A percentile compares a stretch with the other conserved stretches of the same genome.
Conservation (phyloP, 306 rosid genomes). For the Cucurbita argyrosperma region DNA sequence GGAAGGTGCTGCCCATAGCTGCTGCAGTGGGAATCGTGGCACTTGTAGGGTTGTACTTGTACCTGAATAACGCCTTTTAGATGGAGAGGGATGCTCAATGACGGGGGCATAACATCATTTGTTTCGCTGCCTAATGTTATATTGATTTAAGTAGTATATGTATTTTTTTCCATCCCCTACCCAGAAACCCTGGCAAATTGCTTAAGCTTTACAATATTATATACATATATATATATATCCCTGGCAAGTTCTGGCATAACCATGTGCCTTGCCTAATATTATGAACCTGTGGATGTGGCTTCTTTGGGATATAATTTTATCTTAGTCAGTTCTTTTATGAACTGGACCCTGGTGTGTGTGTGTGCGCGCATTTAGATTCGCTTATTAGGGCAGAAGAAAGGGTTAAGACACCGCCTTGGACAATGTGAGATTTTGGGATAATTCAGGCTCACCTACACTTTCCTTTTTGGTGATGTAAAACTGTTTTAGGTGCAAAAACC, state of each 20-base stretch:
- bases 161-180: background rate
- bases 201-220: too few relatives aligned
- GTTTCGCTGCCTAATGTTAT: background rate
- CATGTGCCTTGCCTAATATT: background rate
- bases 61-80: slow-evolving; percentile 39
- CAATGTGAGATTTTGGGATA: background rate
- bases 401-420: slow-evolving; percentile 1
- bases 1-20: slow-evolving; percentile 67
- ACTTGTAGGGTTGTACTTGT: slow-evolving; percentile 65
- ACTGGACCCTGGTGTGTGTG: slow-evolving; percentile 25
- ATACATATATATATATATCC: too few relatives aligned
- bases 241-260: background rate
- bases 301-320: background rate
- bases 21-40: slow-evolving; percentile 55
- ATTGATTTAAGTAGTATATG: background rate
- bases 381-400: slow-evolving; percentile 43
- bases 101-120: background rate
- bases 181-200: too few relatives aligned
- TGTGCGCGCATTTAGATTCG: slow-evolving; percentile 20
- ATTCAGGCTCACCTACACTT: background rate
- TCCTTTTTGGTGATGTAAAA: background rate
- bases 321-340: slow-evolving; percentile 13
- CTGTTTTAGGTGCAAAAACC: background rate
- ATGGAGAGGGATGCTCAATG: background rate
- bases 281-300: background rate